Evolutionary conservation across 2,329 filamentous ascomycete genomes (phyloP).

Genomic region (Truncatella angustata): DNA sequence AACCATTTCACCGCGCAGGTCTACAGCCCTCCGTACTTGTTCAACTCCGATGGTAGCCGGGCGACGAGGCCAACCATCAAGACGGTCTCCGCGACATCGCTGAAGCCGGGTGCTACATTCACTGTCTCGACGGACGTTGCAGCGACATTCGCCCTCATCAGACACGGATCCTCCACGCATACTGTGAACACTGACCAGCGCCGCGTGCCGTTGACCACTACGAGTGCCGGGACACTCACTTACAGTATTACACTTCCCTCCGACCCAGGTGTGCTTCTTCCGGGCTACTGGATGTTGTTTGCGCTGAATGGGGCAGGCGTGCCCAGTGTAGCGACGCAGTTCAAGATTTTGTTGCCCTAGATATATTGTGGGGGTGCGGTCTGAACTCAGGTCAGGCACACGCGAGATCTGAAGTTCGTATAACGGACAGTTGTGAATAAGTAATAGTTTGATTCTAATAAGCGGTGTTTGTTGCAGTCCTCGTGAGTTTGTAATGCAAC

Average conservation of each 20-base stretch:
- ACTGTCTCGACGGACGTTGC: conserved; percentile 28
- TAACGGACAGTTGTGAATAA: too few species aligned
- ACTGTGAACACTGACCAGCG: conserved; percentile 53
- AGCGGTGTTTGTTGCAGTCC: too few species aligned
- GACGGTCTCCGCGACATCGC: conserved; percentile 25
- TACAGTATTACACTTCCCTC: conserved; percentile 37
- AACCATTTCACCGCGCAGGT: conserved; percentile 52
- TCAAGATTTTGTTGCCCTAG: conserved; percentile 26
- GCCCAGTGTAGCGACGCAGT: conserved; percentile 40
- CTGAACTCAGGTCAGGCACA: too few species aligned
- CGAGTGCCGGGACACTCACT: conserved; percentile 18
- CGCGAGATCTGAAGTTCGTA: too few species aligned
- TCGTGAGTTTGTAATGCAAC: too few species aligned
- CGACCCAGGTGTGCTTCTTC: conserved; percentile 43
- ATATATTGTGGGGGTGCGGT: too few species aligned
- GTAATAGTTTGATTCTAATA: too few species aligned
- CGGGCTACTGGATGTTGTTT: conserved; percentile 49
- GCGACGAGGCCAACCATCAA: conserved; percentile 38
- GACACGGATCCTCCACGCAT: conserved; percentile 45
- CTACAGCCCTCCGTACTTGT: conserved; percentile 50
- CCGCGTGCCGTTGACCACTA: conserved; percentile 36
- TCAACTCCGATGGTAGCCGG: conserved; percentile 35
- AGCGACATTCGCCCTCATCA: conserved; percentile 38
- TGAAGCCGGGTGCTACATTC: conserved; percentile 31
- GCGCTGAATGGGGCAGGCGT: conserved; percentile 38